phyloP scores from a whole-genome alignment of 2,329 filamentous ascomycete species.

The Sporothrix brasiliensis region DNA sequence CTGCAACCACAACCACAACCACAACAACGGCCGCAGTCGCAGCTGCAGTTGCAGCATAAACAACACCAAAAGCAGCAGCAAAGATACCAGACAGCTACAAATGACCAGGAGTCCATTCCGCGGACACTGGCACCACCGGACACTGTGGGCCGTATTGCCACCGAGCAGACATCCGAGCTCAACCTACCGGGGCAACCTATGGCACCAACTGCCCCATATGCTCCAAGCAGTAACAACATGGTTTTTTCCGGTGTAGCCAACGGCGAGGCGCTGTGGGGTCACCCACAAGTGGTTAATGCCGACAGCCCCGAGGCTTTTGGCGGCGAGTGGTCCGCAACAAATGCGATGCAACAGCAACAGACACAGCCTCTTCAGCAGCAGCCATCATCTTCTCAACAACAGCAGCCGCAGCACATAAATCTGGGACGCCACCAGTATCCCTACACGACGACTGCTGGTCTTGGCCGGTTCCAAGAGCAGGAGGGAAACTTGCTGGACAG shows the following conservation, averaged over 20 bases:
- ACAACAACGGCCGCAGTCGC: background rate
- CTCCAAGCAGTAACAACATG: conserved; percentile 39
- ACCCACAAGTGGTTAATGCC: conserved; percentile 39
- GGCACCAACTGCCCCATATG: conserved; percentile 23
- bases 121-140: conserved; percentile 16
- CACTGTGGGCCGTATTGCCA: background rate
- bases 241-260: conserved; percentile 54
- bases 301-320: conserved; percentile 47
- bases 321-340: conserved; percentile 20
- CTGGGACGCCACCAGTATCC: background rate
- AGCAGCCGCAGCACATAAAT: background rate
- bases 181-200: background rate
- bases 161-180: conserved; percentile 19
- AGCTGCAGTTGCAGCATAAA: background rate
- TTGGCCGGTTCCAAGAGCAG: conserved; percentile 4
- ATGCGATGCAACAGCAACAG: conserved; percentile 22
- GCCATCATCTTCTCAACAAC: background rate
- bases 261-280: conserved; percentile 52
- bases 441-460: background rate
- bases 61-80: conserved; percentile 11
- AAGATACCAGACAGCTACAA: background rate
- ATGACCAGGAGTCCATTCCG: conserved; percentile 19
- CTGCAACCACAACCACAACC: conserved; percentile 24
- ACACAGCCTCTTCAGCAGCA: conserved; percentile 23
- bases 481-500: conserved; percentile 24